Base-by-base conservation (phyloP, 208 protist species). In the Novymonas esmeraldas region DNA sequence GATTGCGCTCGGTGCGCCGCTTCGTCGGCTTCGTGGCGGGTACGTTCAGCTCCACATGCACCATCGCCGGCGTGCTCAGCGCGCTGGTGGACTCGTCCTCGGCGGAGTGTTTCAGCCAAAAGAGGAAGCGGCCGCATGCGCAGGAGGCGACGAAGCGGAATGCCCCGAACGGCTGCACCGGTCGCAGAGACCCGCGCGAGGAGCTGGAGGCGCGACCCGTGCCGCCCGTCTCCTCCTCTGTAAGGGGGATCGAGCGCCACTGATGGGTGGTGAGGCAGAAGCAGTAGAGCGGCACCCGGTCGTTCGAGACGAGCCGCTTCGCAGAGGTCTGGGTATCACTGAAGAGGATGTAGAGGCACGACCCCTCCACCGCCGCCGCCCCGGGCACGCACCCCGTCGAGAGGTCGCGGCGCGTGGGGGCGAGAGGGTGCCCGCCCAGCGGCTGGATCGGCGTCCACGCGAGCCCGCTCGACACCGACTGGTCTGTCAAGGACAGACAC, bases 221-320 rank as follows among this genome's bases (percentile, higher is more conserved):
- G 31, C n/a, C n/a, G n/a, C 9, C 18, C 18, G 6, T 13, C 31
- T 46, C 39, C 22, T 49, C 56, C 14, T 61, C 39, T 31, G 4
- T 6, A 2, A 61, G 13, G 24, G 56, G 14, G 38, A 46, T 13
- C 28, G 26, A 28, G 16, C 16, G 31, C 59, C 45, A 51, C 31
- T 64, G 41, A 39, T 64, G 26, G 24, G 59, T 64, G n/a, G 59
- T 54, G 28, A 64, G 45, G n/a, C 44, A 31, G 18, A 64, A 64
- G 18, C 59, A 33, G 59, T 44, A 64, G 22, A 64, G 41, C 28
- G 59, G 31, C 7, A 52, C 29, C 6, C 39, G 39, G 24, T n/a
- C 13, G 13, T 33, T 51, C 6, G 22, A 0, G 2, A n/a, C 1
- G 5, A 51, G 28, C 28, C 31, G 42, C 59, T 64, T 64, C 14